Base-by-base conservation (phyloP, 306 rosid species). In the Cicer yamashitae region DNA sequence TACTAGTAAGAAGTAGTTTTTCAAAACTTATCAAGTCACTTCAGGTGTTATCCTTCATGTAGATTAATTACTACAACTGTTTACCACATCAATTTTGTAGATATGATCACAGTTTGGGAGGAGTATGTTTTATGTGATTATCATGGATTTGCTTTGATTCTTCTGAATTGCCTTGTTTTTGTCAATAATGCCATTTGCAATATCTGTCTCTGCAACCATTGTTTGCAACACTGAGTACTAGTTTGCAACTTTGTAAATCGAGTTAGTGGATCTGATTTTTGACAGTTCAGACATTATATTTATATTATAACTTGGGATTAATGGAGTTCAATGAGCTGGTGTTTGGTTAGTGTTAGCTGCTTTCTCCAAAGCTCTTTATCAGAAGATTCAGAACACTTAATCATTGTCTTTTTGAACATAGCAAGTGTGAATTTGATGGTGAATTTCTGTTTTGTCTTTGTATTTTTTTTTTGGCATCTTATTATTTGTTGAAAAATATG, bases 241-340 rank as follows among this genome's bases (percentile, higher is more conserved):
- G 71, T 61, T 51, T 71, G 73, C 69, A 75, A 69, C 62, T 53
- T 53, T 69, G 79, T 25, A 14, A 22, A 34, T 64, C 40, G 38
- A 51, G 54, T 71, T 17, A 54, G 37, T 8, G 6, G 22, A 50
- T 50, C 18, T n/a, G 2, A 6, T 50, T 7, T 50, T 71, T 61
- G 17, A 22, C 38, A 57, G 14, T 64, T 72, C 18, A n/a, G 11
- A 7, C 76, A 44, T 44, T 72, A 25, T 54, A 3, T 59, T 8
- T 52, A 43, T 37, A 54, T 15, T 52, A 15, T 40, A 54, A 65
- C 46, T 37, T 18, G 47, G 53, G 14, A 59, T 60, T 22, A 62
- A 9, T 60, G 54, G 71, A 69, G 60, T 56, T 67, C 7, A 50
- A 41, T 66, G 78, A 64, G 54, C 64, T 56, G 69, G 37, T 65